Evolutionary conservation across 2,329 filamentous ascomycete genomes (phyloP), one percentile per base, ranked within the genome.

Genomic region (Alternaria sp.): DNA sequence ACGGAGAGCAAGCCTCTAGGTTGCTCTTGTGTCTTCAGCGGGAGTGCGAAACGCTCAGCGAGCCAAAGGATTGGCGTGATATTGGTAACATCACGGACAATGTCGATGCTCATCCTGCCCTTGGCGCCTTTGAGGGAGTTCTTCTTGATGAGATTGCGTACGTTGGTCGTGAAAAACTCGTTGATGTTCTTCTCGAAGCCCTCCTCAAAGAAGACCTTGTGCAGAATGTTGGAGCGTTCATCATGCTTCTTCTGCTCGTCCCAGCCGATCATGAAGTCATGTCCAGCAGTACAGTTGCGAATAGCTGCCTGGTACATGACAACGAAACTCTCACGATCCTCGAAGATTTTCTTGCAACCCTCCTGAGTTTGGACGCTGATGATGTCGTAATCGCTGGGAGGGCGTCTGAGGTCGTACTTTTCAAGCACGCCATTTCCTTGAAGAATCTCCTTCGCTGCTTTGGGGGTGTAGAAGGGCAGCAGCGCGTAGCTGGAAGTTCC

Each of bases 61-160:
- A 91, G 81, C 70, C 87, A 92, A 69, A 88, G 84, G 4, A 89
- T 87, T 6, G 90, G 89, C 0, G 85, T 86, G 25, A 91, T 79
- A 73, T 93, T 93, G 25, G 87, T 89, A 1, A 93, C 86, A 64
- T 92, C 89, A 23, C 89, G 86, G 10, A 92, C 82, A 5, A 86
- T 83, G 57, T 86, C 83, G 68, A 86, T 84, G 1, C 83, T 82
- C 36, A 81, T 81, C 46, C 80, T 77, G 21, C 77, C 76, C 44
- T 81, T 81, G n/a, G 78, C 76, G 59, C 84, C 85, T 47, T 80
- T 80, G 15, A 86, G 74, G 0, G 1, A 85, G 66, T 81, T 82
- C 51, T 83, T 76, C 62, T 82, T 77, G 67, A 86, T 86, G 10
- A 85, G 79, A 15, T 73, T 78, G 3, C 77, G 74, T 13, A 83